These are phyloP conservation scores for Thuidium tamariscinum DNA, from an alignment of 225 moss, liverwort and hornwort genomes.

Conservation along the genomic window DNA sequence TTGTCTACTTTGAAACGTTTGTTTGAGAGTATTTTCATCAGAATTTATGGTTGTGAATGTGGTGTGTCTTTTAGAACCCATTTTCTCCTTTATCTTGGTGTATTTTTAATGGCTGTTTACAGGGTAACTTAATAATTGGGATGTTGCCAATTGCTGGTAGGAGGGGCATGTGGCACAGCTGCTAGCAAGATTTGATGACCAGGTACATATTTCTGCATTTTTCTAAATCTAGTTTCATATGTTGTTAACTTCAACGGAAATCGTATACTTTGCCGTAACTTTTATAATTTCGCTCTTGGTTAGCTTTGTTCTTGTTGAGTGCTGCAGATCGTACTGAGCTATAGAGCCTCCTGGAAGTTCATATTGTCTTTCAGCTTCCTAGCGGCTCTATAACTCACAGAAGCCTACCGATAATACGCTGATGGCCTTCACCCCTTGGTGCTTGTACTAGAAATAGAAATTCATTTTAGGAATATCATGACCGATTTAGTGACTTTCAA, in stretches of 20 bases:
- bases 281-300: background rate
- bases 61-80: background rate
- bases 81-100: background rate
- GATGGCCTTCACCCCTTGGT: background rate
- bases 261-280: background rate
- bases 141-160: constrained; percentile 16
- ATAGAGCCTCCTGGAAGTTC: background rate
- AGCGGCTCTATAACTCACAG: background rate
- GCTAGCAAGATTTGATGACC: constrained; percentile 37
- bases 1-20: background rate
- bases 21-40: background rate
- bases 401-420: background rate
- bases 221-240: background rate
- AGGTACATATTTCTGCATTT: constrained; percentile 15
- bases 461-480: background rate
- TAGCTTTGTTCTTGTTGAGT: background rate
- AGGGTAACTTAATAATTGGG: background rate
- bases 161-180: constrained; percentile 35
- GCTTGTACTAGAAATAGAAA: background rate
- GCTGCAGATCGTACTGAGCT: background rate
- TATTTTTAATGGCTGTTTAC: background rate
- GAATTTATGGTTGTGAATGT: background rate
- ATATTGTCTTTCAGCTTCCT: background rate
- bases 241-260: background rate
- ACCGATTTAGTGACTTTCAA: too few relatives aligned